phyloP scores from a whole-genome alignment of 2,329 filamentous ascomycete genomes.

The Penicillium sp. region DNA sequence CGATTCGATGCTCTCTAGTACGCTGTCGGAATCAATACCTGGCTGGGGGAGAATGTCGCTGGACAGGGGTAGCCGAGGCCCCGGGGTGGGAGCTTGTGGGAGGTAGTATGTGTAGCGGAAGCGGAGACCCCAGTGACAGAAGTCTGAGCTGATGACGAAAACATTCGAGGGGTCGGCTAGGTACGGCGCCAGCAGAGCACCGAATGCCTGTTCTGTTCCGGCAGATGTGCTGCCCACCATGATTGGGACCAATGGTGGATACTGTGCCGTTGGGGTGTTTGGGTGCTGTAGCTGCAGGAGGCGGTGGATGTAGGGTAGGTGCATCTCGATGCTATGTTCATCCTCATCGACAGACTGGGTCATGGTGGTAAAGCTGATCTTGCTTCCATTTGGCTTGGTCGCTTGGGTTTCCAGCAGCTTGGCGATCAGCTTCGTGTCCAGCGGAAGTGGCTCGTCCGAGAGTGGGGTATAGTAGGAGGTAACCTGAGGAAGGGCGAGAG shows the following conservation, averaged over 20 bases:
- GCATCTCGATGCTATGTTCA: conserved; percentile 96
- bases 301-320: conserved; percentile 88
- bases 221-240: conserved; percentile 71
- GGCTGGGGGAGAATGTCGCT: conserved; percentile 42
- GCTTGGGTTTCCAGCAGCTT: conserved; percentile 31
- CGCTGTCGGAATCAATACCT: conserved; percentile 22
- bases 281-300: conserved; percentile 54
- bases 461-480: conserved; percentile 46
- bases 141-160: conserved; percentile 90
- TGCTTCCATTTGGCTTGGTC: conserved; percentile 29
- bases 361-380: conserved; percentile 51
- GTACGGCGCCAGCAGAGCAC: conserved; percentile 68
- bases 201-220: conserved; percentile 62
- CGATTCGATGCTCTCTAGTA: conserved; percentile 26
- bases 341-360: conserved; percentile 61
- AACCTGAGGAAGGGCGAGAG: conserved; percentile 70
- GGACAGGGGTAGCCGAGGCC: conserved; percentile 35
- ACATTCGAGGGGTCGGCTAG: conserved; percentile 66
- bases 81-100: conserved; percentile 42
- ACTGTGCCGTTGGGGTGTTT: conserved; percentile 49
- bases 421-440: conserved; percentile 42
- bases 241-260: conserved; percentile 76
- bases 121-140: conserved; percentile 87
- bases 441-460: conserved; percentile 40
- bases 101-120: conserved; percentile 82